Evolutionary conservation across 768 basidiomycete species (phyloP).

Genomic region (Panus rudis): DNA sequence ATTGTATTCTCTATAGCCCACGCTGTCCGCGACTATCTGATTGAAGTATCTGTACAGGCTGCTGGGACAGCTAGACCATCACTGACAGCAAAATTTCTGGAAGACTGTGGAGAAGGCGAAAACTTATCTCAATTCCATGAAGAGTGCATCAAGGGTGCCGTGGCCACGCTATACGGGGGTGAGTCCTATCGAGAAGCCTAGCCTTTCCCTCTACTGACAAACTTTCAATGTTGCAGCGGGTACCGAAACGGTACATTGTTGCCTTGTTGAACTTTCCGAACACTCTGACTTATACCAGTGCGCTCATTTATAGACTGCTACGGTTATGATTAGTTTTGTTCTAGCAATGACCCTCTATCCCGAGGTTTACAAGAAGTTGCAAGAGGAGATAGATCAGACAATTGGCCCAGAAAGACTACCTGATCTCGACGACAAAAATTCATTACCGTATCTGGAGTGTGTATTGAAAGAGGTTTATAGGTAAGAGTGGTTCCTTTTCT

Average conservation of each 20-base stretch:
- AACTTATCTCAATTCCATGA: conserved; percentile 5
- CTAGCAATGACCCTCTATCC: conserved; percentile 23
- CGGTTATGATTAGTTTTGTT: conserved; percentile 16
- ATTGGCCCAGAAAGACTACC: conserved; percentile 33
- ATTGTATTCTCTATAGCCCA: background rate
- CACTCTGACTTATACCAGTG: background rate
- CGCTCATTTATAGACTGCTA: conserved; percentile 9
- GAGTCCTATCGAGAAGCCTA: conserved; percentile 1
- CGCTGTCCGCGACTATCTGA: background rate
- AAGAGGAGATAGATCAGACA: conserved; percentile 34
- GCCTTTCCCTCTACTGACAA: background rate
- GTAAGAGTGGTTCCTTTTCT: conserved; percentile 3
- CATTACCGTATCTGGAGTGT: conserved; percentile 33
- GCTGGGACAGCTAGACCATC: conserved; percentile 13
- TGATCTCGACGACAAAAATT: conserved; percentile 28
- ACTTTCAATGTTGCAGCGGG: conserved; percentile 6
- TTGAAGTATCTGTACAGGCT: conserved; percentile 6
- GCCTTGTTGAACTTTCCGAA: background rate
- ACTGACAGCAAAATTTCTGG: conserved; percentile 13
- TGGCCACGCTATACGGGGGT: conserved; percentile 8
- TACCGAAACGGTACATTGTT: conserved; percentile 16
- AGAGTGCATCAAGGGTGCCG: conserved; percentile 12
- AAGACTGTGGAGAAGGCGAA: conserved; percentile 4
- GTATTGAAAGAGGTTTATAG: conserved; percentile 28
- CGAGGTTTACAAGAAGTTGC: conserved; percentile 27